Conservation (phyloP, 495 filamentous ascomycete genomes). For the Aspergillus kassunensis region DNA sequence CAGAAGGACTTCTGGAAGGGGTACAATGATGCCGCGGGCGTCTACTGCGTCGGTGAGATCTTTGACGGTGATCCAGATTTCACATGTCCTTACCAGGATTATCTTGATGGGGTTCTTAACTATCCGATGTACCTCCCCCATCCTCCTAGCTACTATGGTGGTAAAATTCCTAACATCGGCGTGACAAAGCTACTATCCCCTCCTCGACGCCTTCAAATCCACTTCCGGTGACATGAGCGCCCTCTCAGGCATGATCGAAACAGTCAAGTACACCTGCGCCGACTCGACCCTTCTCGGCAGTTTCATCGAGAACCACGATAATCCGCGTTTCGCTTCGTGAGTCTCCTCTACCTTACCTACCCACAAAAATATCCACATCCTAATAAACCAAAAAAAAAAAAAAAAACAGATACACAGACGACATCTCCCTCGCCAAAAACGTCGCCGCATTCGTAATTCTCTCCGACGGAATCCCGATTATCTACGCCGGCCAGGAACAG, state of each 20-base stretch:
- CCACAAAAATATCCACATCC: no score
- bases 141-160: not conserved
- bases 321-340: conserved; percentile 59
- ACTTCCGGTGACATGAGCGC: conserved; percentile 53
- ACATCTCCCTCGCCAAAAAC: conserved; percentile 57
- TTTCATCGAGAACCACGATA: conserved; percentile 81
- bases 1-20: conserved; percentile 64
- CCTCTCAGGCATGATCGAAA: conserved; percentile 56
- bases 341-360: conserved; percentile 7
- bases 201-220: conserved; percentile 59
- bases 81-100: conserved; percentile 61
- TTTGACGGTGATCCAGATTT: conserved; percentile 57
- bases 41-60: conserved; percentile 70
- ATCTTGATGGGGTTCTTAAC: conserved; percentile 61
- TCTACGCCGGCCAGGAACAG: conserved; percentile 73
- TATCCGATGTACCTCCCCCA: conserved; percentile 43
- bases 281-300: conserved; percentile 65
- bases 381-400: no score
- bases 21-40: conserved; percentile 61
- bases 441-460: conserved; percentile 70
- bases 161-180: not conserved
- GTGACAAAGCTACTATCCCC: conserved; percentile 47
- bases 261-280: conserved; percentile 49
- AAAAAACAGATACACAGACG: conserved; percentile 40
- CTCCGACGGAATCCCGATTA: conserved; percentile 62